phyloP scores from a whole-genome alignment of 805 yeast genomes.

The Scheffersomyces stipitis region DNA sequence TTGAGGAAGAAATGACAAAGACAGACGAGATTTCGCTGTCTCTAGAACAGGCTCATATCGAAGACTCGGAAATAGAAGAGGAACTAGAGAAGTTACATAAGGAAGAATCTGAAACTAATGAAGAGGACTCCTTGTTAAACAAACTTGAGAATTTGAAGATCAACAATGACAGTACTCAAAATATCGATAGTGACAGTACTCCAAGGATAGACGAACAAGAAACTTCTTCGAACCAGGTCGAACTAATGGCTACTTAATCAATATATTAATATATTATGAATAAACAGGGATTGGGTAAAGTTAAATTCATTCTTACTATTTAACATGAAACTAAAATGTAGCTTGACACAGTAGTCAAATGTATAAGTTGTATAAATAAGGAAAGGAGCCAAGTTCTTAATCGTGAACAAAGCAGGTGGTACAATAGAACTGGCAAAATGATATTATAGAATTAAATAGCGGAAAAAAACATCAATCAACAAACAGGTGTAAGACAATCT shows the following conservation, averaged over 20 bases:
- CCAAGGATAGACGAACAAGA: not conserved
- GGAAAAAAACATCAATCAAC: too few species aligned
- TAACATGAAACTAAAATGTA: too few species aligned
- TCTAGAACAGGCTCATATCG: constrained; percentile 12
- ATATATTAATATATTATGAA: too few species aligned
- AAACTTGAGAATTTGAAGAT: constrained; percentile 14
- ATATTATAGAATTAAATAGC: too few species aligned
- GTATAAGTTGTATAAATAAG: too few species aligned
- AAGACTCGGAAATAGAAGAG: constrained; percentile 29
- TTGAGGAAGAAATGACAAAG: constrained; percentile 29
- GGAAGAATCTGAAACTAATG: constrained; percentile 9
- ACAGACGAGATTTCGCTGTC: constrained; percentile 29
- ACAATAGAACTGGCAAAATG: too few species aligned
- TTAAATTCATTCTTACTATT: too few species aligned
- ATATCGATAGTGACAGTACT: not conserved
- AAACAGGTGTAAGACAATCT: too few species aligned
- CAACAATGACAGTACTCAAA: constrained; percentile 2
- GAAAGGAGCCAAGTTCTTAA: too few species aligned
- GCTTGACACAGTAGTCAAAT: too few species aligned
- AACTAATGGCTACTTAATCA: not conserved
- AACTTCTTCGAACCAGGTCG: not conserved
- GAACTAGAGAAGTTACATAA: constrained; percentile 25
- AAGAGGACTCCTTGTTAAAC: constrained; percentile 11
- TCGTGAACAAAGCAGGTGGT: too few species aligned
- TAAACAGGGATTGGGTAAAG: too few species aligned